These are phyloP conservation scores for Russula abietina DNA, from an alignment of 768 basidiomycete species.

Conservation along the genomic window DNA sequence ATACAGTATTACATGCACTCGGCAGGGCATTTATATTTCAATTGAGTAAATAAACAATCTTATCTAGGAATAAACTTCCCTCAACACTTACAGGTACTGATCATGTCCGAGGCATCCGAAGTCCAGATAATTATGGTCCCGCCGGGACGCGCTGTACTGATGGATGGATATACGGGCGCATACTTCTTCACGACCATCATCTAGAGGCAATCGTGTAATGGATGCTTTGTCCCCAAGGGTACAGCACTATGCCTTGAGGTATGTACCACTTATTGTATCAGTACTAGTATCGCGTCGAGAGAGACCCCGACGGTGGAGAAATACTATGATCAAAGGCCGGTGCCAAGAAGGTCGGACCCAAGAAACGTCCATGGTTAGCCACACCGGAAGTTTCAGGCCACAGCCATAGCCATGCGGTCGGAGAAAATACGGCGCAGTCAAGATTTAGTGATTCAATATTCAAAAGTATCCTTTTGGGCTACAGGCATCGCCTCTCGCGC, in stretches of 20 bases:
- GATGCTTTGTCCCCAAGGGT: not conserved
- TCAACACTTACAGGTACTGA: not conserved
- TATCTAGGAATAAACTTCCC: not conserved
- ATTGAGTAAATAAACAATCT: not conserved
- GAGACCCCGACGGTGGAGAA: too few relatives aligned
- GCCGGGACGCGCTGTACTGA: not conserved
- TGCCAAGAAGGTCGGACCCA: not conserved
- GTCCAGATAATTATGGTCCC: too few relatives aligned
- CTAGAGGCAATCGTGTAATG: not conserved
- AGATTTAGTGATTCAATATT: not conserved
- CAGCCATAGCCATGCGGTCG: too few relatives aligned
- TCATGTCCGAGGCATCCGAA: not conserved
- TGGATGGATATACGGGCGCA: not conserved
- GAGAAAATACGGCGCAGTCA: not conserved
- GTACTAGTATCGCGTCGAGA: not conserved
- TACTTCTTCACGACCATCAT: slow-evolving; percentile 14
- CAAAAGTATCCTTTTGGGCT: not conserved
- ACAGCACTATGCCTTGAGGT: not conserved
- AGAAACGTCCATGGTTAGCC: not conserved
- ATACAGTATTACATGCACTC: too few relatives aligned
- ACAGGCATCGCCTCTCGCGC: not conserved
- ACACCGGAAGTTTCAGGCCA: not conserved
- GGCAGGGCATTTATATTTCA: too few relatives aligned
- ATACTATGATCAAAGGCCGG: not conserved
- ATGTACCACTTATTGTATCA: not conserved